Evolutionary conservation across 1,284 basidiomycete species (phyloP), one percentile per base, ranked within the genome.

Genomic region (Leccinum angustisporum): DNA sequence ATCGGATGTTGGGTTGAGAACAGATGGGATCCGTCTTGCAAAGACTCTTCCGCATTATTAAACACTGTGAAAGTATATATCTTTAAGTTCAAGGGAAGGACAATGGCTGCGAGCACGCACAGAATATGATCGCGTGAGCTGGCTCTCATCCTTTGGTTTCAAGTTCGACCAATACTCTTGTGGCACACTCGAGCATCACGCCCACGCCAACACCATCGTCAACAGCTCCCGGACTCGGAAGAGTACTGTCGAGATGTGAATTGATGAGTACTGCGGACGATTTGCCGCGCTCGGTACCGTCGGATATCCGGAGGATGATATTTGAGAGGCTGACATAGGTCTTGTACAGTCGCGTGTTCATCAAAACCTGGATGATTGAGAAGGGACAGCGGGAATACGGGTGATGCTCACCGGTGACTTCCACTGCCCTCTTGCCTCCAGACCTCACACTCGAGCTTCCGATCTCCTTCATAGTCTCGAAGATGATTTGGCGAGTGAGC

Each of bases 1-100:
- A 84, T 85, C 1, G 86, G 84, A 71, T 96, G 93, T 70, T 95
- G 92, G 0, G 93, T 97, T 8, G 94, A 88, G 75, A 90, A 97
- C 4, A 97, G 80, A 75, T 99, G 96, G 0, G 94, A 96, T 0
- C 92, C 96, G 70, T 98, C 96, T 75, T 97, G 95, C n/a, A 97
- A 76, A 0, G 89, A 91, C 70, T 97, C 94, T 73, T 99, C 96
- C 6, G 92, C 97, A 64, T 97, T 87, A 71, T 98, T 98, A 81
- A 97, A 98, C 63, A 98, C 93, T 95, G 54, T 65, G 5, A 51
- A 56, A 34, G 13, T 1, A 56, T 56, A 30, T 31, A 25, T 25
- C 9, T 43, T 18, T 48, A 54, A 57, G 33, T 14, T 10, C 8
- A 36, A 55, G 25, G 18, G 4, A 52, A 5, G 27, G 25, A 2